phyloP scores from a whole-genome alignment of 2,329 filamentous ascomycete species.

The Diaporthe longicolla region DNA sequence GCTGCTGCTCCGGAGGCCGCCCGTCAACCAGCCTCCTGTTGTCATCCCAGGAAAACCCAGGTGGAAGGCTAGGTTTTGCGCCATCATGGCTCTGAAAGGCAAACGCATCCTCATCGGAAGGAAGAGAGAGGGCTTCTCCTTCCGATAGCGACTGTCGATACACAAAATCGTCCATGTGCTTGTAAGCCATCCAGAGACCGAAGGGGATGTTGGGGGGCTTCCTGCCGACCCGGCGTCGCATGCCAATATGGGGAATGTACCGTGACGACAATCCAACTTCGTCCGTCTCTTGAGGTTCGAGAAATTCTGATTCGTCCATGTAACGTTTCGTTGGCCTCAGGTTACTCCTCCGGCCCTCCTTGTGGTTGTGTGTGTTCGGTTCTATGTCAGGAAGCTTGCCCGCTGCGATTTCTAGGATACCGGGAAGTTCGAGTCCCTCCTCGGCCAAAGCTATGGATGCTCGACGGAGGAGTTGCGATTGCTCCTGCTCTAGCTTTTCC shows the following conservation, averaged over 20 bases:
- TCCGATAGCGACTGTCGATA: constrained; percentile 7
- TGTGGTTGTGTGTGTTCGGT: not conserved
- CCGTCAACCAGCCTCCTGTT: constrained; percentile 1
- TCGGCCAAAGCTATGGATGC: constrained; percentile 5
- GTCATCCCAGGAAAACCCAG: not conserved
- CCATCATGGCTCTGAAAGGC: not conserved
- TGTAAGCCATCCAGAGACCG: constrained; percentile 22
- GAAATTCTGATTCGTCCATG: constrained; percentile 1
- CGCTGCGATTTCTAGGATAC: constrained; percentile 4
- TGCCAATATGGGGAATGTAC: not conserved
- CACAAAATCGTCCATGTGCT: constrained; percentile 19
- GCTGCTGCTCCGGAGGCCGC: not conserved
- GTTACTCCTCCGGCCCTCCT: not conserved
- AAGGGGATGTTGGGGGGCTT: not conserved
- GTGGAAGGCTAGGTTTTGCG: not conserved
- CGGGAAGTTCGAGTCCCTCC: constrained; percentile 8
- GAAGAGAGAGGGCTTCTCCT: not conserved
- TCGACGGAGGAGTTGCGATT: constrained; percentile 12
- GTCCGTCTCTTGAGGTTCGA: not conserved
- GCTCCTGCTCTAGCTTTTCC: not conserved
- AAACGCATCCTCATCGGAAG: not conserved
- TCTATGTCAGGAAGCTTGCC: not conserved
- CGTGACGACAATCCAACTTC: not conserved
- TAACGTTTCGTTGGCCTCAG: not conserved
- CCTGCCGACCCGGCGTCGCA: constrained; percentile 4